These are phyloP conservation scores for Cladophialophora psammophila DNA, from an alignment of 2,329 filamentous ascomycete species.

Conservation along the genomic window DNA sequence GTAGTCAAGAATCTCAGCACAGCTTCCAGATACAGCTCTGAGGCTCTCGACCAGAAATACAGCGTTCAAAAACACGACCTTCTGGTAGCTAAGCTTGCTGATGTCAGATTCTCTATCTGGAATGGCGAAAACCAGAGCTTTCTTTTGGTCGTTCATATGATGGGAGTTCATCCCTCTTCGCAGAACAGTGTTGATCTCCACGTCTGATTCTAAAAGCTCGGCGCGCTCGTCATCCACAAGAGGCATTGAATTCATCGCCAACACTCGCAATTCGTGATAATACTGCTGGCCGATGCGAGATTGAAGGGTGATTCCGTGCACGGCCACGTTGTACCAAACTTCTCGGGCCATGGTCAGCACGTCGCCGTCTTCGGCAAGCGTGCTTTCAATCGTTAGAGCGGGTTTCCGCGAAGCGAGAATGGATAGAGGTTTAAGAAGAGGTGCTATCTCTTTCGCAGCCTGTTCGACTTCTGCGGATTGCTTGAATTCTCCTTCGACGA, in stretches of 20 bases:
- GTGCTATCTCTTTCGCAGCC: constrained; percentile 84
- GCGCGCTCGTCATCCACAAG: constrained; percentile 87
- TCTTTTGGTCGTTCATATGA: constrained; percentile 81
- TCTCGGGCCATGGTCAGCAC: constrained; percentile 79
- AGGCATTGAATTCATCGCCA: constrained; percentile 87
- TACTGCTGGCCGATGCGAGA: constrained; percentile 77
- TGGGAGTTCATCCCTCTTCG: constrained; percentile 83
- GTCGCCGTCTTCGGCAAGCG: constrained; percentile 65
- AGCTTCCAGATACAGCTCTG: constrained; percentile 85
- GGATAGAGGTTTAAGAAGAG: constrained; percentile 86
- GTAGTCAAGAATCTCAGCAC: constrained; percentile 86
- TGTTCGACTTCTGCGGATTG: constrained; percentile 81
- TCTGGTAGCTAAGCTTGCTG: constrained; percentile 82
- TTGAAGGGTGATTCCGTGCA: constrained; percentile 83
- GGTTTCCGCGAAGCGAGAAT: constrained; percentile 74
- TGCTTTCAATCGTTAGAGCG: constrained; percentile 41
- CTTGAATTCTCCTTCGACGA: constrained; percentile 74
- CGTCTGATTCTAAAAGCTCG: constrained; percentile 91
- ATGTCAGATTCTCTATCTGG: constrained; percentile 81
- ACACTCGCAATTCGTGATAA: constrained; percentile 76
- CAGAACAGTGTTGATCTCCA: constrained; percentile 93
- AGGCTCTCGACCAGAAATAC: constrained; percentile 89
- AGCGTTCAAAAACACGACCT: constrained; percentile 89
- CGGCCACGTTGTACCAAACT: constrained; percentile 97
- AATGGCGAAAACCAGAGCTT: constrained; percentile 74